These are phyloP conservation scores for Emergomyces pasteurianus DNA, from an alignment of 2,329 filamentous ascomycete species.

Conservation along the genomic window DNA sequence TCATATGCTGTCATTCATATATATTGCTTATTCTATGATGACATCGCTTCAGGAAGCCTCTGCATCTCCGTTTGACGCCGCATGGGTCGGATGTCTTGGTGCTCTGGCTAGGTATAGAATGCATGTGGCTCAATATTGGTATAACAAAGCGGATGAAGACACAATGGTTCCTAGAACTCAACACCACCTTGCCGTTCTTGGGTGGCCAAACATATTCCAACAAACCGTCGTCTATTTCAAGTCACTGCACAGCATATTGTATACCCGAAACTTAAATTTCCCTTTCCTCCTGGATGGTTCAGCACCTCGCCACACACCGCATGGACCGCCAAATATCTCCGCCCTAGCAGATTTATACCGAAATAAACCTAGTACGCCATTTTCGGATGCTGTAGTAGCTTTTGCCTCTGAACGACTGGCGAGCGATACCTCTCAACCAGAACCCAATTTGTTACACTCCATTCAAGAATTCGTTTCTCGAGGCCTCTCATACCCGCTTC, in stretches of 20 bases:
- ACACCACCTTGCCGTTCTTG: slow-evolving; percentile 67
- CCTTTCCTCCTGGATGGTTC: slow-evolving; percentile 38
- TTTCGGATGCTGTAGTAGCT: slow-evolving; percentile 29
- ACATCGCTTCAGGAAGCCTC: slow-evolving; percentile 76
- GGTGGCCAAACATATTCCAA: slow-evolving; percentile 44
- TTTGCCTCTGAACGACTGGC: no score
- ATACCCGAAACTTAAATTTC: slow-evolving; percentile 45
- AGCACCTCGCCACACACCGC: slow-evolving; percentile 26
- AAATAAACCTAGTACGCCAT: slow-evolving; percentile 35
- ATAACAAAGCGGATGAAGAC: slow-evolving; percentile 64
- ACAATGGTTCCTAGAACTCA: slow-evolving; percentile 70
- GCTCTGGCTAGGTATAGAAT: slow-evolving; percentile 78
- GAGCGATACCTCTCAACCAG: background rate
- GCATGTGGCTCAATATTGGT: slow-evolving; percentile 77
- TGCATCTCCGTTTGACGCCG: slow-evolving; percentile 69
- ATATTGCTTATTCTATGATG: slow-evolving; percentile 82
- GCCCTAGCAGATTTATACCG: slow-evolving; percentile 30
- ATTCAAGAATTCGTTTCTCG: background rate
- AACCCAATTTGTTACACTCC: background rate
- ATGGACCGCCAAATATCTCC: slow-evolving; percentile 22
- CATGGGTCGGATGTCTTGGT: slow-evolving; percentile 87
- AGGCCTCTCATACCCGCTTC: background rate
- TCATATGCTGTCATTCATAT: slow-evolving; percentile 85
- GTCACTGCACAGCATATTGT: slow-evolving; percentile 45
- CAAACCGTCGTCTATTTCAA: slow-evolving; percentile 50